A percentile compares a stretch with the other conserved stretches of the same genome.
Conservation (phyloP, 441 rosid species). For the Pelargonium cotyledonis region DNA sequence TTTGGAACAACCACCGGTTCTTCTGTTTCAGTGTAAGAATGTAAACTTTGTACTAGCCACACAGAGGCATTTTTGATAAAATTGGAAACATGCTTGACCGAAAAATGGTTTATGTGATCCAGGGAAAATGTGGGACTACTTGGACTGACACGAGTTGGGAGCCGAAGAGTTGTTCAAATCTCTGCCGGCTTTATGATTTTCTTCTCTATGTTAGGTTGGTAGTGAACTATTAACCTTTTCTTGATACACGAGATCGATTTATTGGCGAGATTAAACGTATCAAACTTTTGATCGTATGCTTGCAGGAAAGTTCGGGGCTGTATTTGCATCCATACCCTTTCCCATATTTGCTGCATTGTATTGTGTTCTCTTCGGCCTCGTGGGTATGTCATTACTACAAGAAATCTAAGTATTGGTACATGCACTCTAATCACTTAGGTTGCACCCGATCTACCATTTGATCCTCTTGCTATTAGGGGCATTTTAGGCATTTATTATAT, state of each 20-base stretch:
- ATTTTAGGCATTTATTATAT: too few relatives aligned
- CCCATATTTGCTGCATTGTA: conserved; percentile 60
- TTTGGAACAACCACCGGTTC: conserved; percentile 72
- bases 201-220: conserved; percentile 50
- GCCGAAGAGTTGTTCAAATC: conserved; percentile 65
- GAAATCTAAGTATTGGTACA: too few relatives aligned
- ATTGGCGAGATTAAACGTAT: too few relatives aligned
- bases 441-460: too few relatives aligned
- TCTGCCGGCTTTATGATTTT: conserved; percentile 76
- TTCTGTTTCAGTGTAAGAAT: conserved; percentile 62
- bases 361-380: conserved; percentile 61
- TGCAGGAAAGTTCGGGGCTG: conserved; percentile 77
- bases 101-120: conserved; percentile 19
- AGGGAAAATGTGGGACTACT: conserved; percentile 72
- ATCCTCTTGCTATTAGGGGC: too few relatives aligned
- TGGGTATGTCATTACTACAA: conserved; percentile 29
- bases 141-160: conserved; percentile 56
- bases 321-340: conserved; percentile 66
- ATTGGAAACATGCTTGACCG: conserved; percentile 13
- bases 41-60: too few relatives aligned
- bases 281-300: not conserved
- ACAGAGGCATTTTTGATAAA: too few relatives aligned
- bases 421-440: too few relatives aligned
- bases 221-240: too few relatives aligned
- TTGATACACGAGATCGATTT: too few relatives aligned